Evolutionary conservation across 2,329 filamentous ascomycete species (phyloP), one percentile per base, ranked within the genome.

Genomic region (Madurella fahalii): DNA sequence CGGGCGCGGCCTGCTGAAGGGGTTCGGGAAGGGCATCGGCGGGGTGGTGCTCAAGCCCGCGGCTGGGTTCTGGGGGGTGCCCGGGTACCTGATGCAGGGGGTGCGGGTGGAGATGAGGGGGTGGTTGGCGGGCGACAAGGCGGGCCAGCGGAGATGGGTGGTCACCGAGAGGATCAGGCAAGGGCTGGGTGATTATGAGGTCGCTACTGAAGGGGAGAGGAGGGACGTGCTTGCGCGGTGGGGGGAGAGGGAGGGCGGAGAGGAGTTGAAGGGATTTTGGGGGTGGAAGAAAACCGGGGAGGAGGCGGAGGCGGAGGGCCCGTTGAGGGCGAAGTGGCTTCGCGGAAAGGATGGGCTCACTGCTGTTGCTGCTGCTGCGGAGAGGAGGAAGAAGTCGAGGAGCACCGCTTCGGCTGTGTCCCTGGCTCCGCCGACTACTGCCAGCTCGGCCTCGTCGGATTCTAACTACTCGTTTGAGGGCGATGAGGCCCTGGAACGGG

Each of bases 71-170:
- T 89, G 83, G 81, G 82, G 82, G 1, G 71, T 95, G 4, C 89
- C 90, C 0, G 91, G 86, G 5, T 95, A 94, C 65, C 81, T 89
- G 3, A 87, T 92, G 77, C 89, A 92, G 67, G 91, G 91, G 2
- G 77, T 94, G 1, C 84, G 93, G 63, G 87, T 88, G 40, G 87
- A 93, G 67, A 77, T 94, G 50, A 79, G 85, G 58, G 90, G 86
- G 59, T 71, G 80, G 44, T 86, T 90, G 25, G 25, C 25, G 4
- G 25, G 25, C 25, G 25, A 25, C 61, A 83, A 85, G 20, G 83
- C 80, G 43, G 89, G 83, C 58, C 83, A 90, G 16, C 78, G 89
- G 47, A 90, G 89, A 61, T 93, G 93, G 67, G 89, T 95, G 60
- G 82, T 90, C 44, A 82, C 88, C 1, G 87, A 89, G 2, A 79